Conservation (phyloP, 768 basidiomycete genomes). For the Trametes coccinea region DNA sequence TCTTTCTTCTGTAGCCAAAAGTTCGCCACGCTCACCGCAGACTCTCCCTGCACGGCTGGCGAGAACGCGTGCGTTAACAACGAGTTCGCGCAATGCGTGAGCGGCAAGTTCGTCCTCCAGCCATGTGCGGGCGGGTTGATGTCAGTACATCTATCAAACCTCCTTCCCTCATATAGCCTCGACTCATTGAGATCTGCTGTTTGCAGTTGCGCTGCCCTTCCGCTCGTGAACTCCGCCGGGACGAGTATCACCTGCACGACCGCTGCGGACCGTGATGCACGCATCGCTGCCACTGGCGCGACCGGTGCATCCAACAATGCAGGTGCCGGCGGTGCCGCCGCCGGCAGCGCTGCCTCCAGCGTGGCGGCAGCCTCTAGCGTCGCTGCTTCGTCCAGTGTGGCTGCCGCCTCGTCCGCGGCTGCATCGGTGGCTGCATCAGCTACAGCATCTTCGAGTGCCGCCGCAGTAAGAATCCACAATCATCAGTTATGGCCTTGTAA, state of each 20-base stretch:
- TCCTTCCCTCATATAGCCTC: not conserved
- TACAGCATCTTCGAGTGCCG: not conserved
- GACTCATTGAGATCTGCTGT: not conserved
- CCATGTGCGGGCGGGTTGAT: slow-evolving; percentile 27
- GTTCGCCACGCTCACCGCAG: slow-evolving; percentile 47
- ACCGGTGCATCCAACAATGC: slow-evolving; percentile 5
- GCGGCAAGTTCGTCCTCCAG: slow-evolving; percentile 38
- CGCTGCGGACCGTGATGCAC: slow-evolving; percentile 44
- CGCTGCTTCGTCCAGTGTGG: not conserved
- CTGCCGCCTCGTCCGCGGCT: slow-evolving; percentile 16
- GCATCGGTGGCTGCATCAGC: slow-evolving; percentile 15
- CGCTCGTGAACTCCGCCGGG: slow-evolving; percentile 49
- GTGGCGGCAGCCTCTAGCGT: slow-evolving; percentile 5
- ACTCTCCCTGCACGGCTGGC: slow-evolving; percentile 47
- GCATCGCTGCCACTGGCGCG: slow-evolving; percentile 43
- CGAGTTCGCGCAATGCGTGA: slow-evolving; percentile 58
- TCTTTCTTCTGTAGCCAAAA: slow-evolving; percentile 30
- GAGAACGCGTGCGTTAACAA: slow-evolving; percentile 50
- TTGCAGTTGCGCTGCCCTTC: slow-evolving; percentile 43
- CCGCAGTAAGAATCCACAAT: too few relatives aligned
- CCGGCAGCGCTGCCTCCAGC: slow-evolving; percentile 2
- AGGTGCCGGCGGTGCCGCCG: slow-evolving; percentile 17
- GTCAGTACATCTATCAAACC: slow-evolving; percentile 14
- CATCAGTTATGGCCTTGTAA: too few relatives aligned
- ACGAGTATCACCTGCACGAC: slow-evolving; percentile 56